These are phyloP conservation scores for Lentinus polychrous DNA, from an alignment of 1,284 basidiomycete species.

Conservation along the genomic window DNA sequence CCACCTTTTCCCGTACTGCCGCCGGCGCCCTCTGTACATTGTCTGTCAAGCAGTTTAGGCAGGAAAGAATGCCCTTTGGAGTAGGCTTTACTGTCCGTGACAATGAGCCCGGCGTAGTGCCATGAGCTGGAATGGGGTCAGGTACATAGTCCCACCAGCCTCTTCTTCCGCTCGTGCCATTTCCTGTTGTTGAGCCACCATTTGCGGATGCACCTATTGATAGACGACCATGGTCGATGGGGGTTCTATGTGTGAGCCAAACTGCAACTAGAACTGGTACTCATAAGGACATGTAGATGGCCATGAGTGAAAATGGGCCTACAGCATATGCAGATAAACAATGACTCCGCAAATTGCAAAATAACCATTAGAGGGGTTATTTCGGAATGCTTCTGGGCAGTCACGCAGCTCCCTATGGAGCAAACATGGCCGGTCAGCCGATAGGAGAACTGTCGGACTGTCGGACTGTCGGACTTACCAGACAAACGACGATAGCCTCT, in stretches of 20 bases:
- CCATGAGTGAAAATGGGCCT: constrained; percentile 20
- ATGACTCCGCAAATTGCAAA: constrained; percentile 45
- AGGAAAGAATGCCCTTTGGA: no score
- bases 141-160: constrained; percentile 54
- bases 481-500: constrained; percentile 36
- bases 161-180: constrained; percentile 23
- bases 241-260: constrained; percentile 44
- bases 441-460: neutral
- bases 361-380: constrained; percentile 42
- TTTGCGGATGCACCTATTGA: constrained; percentile 39
- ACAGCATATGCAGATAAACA: constrained; percentile 59
- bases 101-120: constrained; percentile 1
- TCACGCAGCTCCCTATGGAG: constrained; percentile 18
- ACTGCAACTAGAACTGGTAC: constrained; percentile 48
- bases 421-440: neutral
- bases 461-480: constrained; percentile 27
- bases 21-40: no score
- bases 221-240: constrained; percentile 48
- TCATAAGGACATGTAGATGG: neutral
- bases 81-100: neutral
- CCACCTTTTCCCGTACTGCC: no score
- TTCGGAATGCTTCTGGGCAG: constrained; percentile 7
- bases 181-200: constrained; percentile 24
- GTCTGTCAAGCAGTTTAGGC: no score
- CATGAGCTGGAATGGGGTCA: constrained; percentile 9